Evolutionary conservation across 2,329 filamentous ascomycete genomes (phyloP), one percentile per base, ranked within the genome.

Genomic region (Kalmusia sp.): DNA sequence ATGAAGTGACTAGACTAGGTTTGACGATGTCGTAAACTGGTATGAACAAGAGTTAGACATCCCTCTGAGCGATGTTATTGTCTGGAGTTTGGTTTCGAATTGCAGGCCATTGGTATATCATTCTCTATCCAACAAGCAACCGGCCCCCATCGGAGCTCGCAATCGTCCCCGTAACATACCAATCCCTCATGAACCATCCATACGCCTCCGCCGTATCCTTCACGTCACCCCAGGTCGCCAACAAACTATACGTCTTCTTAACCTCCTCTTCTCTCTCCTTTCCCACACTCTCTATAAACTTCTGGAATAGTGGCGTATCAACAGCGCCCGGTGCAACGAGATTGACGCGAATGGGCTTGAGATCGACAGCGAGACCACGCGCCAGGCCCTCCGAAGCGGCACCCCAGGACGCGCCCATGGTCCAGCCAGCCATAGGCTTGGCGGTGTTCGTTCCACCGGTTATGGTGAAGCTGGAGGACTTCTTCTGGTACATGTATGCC

Each of bases 131-230:
- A 5, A 62, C 54, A 57, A 69, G 51, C 48, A 76, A 48, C 38
- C 63, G 68, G 6, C 77, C 77, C 11, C 76, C 77, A 59, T 77
- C 71, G 19, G 65, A 65, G 8, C 62, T 61, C 6, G 76, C 57
- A 24, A 68, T 50, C 9, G 53, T 59, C 1, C 77, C 78, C 1
- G 71, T 77, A 8, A 70, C 67, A 60, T 74, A 77, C 30, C 59
- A 46, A 64, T 79, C 77, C 56, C 71, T 74, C 77, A 80, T 80
- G 8, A 74, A 39, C 59, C 74, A 79, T 3, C 75, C 59, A 70
- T 79, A 80, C 17, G 73, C 71, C 66, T 80, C 77, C 1, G 77
- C 77, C 49, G 75, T 61, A 62, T 80, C 77, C 49, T 63, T 62
- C 4, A 67, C 65, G 25, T 56, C 51, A 1, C 69, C 71, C 35